A percentile compares a stretch with the other conserved stretches of the same genome.
Evolutionary conservation across 106 monocot species (phyloP).

Genomic region (Platanthera guangdongensis): DNA sequence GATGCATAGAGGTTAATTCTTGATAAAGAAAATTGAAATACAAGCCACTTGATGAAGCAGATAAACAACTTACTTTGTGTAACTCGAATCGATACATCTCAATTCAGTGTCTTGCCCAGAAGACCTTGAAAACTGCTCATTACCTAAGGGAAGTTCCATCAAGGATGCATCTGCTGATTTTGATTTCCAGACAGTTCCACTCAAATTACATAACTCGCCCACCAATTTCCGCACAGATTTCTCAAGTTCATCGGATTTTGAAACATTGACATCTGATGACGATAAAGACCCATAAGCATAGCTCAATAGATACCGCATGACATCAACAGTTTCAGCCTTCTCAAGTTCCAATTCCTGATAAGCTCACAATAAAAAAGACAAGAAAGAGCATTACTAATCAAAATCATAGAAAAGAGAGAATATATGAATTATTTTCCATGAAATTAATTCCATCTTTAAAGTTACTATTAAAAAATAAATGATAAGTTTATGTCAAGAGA

Average conservation of each 20-base stretch:
- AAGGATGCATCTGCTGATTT: constrained; percentile 17
- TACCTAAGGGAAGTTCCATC: constrained; percentile 2
- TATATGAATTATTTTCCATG: background rate
- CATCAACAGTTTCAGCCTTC: constrained; percentile 49
- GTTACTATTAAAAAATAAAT: background rate
- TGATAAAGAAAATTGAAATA: background rate
- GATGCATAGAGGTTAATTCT: background rate
- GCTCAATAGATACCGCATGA: constrained; percentile 66
- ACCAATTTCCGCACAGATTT: constrained; percentile 41
- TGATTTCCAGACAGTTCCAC: constrained; percentile 13
- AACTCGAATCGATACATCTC: constrained; percentile 67
- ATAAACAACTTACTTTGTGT: constrained; percentile 57
- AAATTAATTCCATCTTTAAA: constrained; percentile 6
- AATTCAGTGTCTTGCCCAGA: constrained; percentile 45
- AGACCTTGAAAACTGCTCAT: constrained; percentile 27
- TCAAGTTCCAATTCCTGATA: constrained; percentile 36
- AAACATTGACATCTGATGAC: background rate
- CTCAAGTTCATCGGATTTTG: constrained; percentile 29
- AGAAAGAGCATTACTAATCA: background rate
- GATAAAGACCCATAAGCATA: constrained; percentile 20
- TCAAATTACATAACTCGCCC: constrained; percentile 37
- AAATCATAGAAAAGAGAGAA: background rate
- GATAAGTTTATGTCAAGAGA: background rate
- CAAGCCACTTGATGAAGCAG: background rate
- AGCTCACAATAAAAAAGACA: background rate